phyloP scores from a whole-genome alignment of 2,329 filamentous ascomycete genomes.

The Neonectria magnoliae region DNA sequence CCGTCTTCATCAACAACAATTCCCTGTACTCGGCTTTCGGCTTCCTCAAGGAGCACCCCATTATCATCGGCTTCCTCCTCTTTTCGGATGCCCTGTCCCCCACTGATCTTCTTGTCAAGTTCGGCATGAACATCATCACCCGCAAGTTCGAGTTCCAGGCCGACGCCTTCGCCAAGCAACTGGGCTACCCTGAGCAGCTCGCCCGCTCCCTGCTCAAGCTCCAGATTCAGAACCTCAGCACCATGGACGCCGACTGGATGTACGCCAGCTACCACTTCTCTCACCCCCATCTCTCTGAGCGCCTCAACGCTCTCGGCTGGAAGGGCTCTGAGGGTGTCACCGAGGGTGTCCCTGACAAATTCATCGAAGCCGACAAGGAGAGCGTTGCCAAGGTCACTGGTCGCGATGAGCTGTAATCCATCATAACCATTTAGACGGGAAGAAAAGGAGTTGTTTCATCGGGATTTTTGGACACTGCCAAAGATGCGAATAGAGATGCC shows the following conservation, averaged over 20 bases:
- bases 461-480: neutral
- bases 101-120: conserved; percentile 93
- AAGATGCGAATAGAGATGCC: neutral
- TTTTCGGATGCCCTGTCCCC: conserved; percentile 97
- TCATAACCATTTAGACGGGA: conserved; percentile 10
- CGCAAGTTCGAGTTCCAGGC: conserved; percentile 97
- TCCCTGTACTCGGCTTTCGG: conserved; percentile 93
- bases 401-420: conserved; percentile 73
- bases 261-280: conserved; percentile 99
- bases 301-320: conserved; percentile 91
- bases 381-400: conserved; percentile 75
- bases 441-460: neutral
- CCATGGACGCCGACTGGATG: conserved; percentile 98
- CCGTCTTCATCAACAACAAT: conserved; percentile 94
- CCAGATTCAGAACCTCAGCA: conserved; percentile 97
- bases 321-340: conserved; percentile 66
- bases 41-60: conserved; percentile 83
- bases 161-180: conserved; percentile 84
- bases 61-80: conserved; percentile 96
- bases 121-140: conserved; percentile 95
- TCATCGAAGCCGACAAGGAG: conserved; percentile 49
- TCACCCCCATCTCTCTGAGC: conserved; percentile 94
- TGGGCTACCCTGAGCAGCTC: conserved; percentile 86
- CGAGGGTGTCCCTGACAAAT: conserved; percentile 49
- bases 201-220: conserved; percentile 93